Base-by-base conservation (phyloP, 164 flowering plant species). In the Akebia trifoliata region DNA sequence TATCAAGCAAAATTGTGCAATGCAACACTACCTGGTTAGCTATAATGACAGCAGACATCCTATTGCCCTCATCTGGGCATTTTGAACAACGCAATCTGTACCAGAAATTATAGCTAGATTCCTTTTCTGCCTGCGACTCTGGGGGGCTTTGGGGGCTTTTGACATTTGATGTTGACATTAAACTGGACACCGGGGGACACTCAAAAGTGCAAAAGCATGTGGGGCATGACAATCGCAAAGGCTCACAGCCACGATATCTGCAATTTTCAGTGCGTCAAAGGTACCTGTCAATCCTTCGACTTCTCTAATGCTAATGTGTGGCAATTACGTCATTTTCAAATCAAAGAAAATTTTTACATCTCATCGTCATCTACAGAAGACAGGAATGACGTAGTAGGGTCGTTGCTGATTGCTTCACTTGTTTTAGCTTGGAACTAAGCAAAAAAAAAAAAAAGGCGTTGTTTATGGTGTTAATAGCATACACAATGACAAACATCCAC, bases 191-290 rank as follows among this genome's bases (percentile, higher is more conserved):
- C 20, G 90, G 18, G 9, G 96, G 87, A 64, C 99, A 94, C 30
- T 88, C 82, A 64, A 90, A 81, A 47, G 74, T 74, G 50, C 71
- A 51, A 35, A 85, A 86, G 76, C 99, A 94, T 71, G 86, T 82
- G 18, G 96, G 96, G 56, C 99, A 94, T 40, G 97, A 72, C 60
- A 94, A 69, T 57, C 67, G 61, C 64, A 94, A 67, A 43, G 96
- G 95, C 67, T 81, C 81, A 69, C 97, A 94, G 47, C 85, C 84
- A 34, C 61, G 72, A 63, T 77, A 94, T 57, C 99, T 94, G 95
- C 74, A 80, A 57, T 28, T 24, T 57, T 28, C 39, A 43, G 36
- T 55, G n/a, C 39, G 59, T 45, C 12, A 34, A 6, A 62, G n/a
- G 21, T 12, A 29, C 15, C 7, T 45, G 48, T 50, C 59, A 37